Conservation (phyloP, 2,329 filamentous ascomycete genomes). For the Hypoxylon sp. region DNA sequence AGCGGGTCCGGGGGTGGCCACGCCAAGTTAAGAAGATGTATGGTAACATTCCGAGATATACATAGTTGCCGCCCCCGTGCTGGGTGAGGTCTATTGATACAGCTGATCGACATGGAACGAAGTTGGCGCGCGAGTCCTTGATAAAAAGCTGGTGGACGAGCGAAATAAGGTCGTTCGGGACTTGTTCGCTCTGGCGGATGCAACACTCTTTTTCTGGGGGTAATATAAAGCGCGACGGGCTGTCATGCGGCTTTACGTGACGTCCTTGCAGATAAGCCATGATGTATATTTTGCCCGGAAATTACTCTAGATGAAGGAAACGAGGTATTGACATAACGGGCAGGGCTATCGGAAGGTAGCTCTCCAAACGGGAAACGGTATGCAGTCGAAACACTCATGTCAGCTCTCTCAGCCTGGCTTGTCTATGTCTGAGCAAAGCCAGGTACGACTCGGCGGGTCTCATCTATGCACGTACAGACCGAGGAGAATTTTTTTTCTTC, state of each 20-base stretch:
- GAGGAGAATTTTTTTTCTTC: neutral
- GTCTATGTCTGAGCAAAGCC: conserved; percentile 11
- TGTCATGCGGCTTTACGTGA: conserved; percentile 44
- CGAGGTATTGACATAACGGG: conserved; percentile 36
- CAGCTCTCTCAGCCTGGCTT: conserved; percentile 26
- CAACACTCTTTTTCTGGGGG: conserved; percentile 42
- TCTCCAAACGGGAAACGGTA: conserved; percentile 44
- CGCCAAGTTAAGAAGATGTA: conserved; percentile 44
- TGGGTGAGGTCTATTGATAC: conserved; percentile 33
- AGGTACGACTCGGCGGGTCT: conserved; percentile 22
- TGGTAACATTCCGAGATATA: conserved; percentile 46
- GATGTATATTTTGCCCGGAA: conserved; percentile 45
- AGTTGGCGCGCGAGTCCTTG: conserved; percentile 35
- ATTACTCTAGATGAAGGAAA: conserved; percentile 45
- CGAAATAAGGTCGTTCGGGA: conserved; percentile 35
- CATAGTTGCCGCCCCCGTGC: conserved; percentile 34
- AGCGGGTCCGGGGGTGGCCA: conserved; percentile 37
- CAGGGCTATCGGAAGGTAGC: conserved; percentile 45
- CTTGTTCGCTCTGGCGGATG: conserved; percentile 49
- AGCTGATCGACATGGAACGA: conserved; percentile 40
- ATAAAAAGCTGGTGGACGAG: conserved; percentile 22
- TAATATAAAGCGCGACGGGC: conserved; percentile 41
- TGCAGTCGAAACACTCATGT: conserved; percentile 29
- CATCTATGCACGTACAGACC: conserved; percentile 26
- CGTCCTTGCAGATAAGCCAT: conserved; percentile 42